phyloP scores from a whole-genome alignment of 2,329 filamentous ascomycete genomes.

The Phyllosticta capitalensis region DNA sequence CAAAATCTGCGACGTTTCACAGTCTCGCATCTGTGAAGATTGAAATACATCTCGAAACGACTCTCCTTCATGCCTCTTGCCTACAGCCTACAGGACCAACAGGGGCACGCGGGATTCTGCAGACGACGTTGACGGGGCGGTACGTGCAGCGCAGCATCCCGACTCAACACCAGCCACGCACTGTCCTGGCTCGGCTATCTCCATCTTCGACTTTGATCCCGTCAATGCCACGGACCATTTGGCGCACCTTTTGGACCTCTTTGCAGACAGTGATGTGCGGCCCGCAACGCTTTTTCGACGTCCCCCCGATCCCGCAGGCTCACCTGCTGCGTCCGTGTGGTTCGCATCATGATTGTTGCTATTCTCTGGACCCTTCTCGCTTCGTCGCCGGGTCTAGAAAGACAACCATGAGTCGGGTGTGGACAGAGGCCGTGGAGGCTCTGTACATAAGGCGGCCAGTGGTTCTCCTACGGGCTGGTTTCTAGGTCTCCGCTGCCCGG shows the following conservation, averaged over 20 bases:
- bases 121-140: neutral
- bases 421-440: neutral
- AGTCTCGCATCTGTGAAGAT: neutral
- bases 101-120: neutral
- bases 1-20: neutral
- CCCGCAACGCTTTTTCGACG: neutral
- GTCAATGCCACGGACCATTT: neutral
- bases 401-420: neutral
- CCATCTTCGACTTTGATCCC: neutral
- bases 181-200: neutral
- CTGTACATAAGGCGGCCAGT: neutral
- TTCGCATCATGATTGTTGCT: neutral
- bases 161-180: neutral
- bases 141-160: neutral
- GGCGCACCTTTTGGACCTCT: neutral
- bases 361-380: too few relatives aligned
- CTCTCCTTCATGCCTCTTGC: neutral
- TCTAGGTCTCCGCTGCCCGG: neutral
- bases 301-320: neutral
- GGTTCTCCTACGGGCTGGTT: neutral
- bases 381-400: neutral
- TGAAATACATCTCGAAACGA: neutral
- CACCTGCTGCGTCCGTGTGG: neutral
- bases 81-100: neutral
- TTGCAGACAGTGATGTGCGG: neutral